Base-by-base conservation (phyloP, 805 yeast genomes). In the Saccharomycopsis selenospora region DNA sequence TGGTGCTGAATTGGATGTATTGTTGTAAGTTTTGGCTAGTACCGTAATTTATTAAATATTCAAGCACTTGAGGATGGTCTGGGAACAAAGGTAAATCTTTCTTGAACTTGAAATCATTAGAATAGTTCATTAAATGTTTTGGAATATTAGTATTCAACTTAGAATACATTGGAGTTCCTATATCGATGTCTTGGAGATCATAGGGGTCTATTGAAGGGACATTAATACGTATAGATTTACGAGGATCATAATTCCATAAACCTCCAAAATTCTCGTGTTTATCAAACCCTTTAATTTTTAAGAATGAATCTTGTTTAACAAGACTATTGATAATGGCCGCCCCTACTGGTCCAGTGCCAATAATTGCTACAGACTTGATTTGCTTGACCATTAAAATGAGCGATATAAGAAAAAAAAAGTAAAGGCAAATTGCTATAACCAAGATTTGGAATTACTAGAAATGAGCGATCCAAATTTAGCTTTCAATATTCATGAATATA, bases 321-420 rank as follows among this genome's bases (percentile, higher is more conserved):
- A 85, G 66, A 0, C 87, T 85, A 48, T 79, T 76, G 0, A 85
- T 77, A 1, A 75, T 66, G 0, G 80, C 85, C 17, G 81, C 63
- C 0, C 90, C 93, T 43, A 77, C 71, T 0, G 91, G 88, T 0
- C 93, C 95, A 2, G 77, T 87, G 1, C 95, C 95, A 18, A 85
- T 71, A 8, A 85, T 74, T 0, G 86, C 86, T 3, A 84, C 68
- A 28, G 63, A 59, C 42, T 62, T 61, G 23, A 65, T 52, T 3
- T 33, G 20, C 38, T 20, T 33, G 20, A 33, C 17, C n/a, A n/a
- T n/a, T n/a, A n/a, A n/a, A n/a, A n/a, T n/a, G n/a, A n/a, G n/a
- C n/a, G n/a, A n/a, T n/a, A n/a, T n/a, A n/a, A n/a, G n/a, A n/a
- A n/a, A n/a, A n/a, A n/a, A n/a, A n/a, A n/a, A n/a, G n/a, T n/a